Percentiles rank a stretch among this genome's conserved stretches.
phyloP scores from a whole-genome alignment of 2,329 filamentous ascomycete genomes.

The Ilyonectria destructans region DNA sequence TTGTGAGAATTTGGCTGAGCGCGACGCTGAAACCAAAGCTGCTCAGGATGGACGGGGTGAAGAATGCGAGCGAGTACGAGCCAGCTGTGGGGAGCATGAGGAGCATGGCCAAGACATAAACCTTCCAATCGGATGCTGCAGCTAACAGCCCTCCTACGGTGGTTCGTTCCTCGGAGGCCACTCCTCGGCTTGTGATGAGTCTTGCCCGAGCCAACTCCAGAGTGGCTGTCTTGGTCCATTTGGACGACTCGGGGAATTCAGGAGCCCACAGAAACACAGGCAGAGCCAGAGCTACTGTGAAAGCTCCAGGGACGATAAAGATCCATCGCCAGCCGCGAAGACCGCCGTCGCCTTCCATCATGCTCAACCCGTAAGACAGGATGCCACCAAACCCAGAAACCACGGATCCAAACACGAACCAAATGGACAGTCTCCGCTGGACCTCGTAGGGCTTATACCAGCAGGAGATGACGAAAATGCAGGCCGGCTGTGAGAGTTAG shows the following conservation, averaged over 20 bases:
- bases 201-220: neutral
- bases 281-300: neutral
- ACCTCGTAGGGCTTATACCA: neutral
- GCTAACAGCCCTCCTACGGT: neutral
- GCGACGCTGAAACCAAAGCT: conserved; percentile 1
- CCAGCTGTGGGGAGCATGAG: conserved; percentile 5
- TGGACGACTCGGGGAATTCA: conserved; percentile 8
- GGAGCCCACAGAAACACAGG: conserved; percentile 8
- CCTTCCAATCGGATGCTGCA: conserved; percentile 7
- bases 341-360: neutral
- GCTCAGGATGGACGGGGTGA: neutral
- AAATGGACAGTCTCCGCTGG: neutral
- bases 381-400: neutral
- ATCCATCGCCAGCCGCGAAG: conserved; percentile 13
- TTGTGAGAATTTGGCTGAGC: neutral
- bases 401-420: neutral
- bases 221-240: neutral
- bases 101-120: neutral
- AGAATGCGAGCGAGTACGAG: conserved; percentile 2
- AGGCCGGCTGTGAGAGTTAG: too few relatives aligned
- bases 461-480: neutral
- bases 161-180: neutral
- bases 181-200: neutral
- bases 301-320: conserved; percentile 15
- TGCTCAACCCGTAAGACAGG: neutral